These are phyloP conservation scores for Sporothrix luriei DNA, from an alignment of 2,329 filamentous ascomycete species.

Conservation along the genomic window DNA sequence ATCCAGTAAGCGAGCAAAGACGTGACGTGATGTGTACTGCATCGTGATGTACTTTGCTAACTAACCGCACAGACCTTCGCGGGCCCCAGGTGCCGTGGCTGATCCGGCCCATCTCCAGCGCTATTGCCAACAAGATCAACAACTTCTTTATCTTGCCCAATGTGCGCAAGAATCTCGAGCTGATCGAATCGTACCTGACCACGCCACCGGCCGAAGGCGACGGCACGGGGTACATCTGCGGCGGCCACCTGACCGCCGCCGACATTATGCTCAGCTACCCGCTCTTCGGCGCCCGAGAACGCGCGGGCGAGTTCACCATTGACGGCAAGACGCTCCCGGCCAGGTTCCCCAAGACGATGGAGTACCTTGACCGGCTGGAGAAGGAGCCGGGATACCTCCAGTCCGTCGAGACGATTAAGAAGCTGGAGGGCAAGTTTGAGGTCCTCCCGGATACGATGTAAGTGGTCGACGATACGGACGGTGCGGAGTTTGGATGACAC, in stretches of 20 bases:
- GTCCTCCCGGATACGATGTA: conserved; percentile 26
- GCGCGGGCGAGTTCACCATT: conserved; percentile 48
- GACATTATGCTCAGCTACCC: conserved; percentile 56
- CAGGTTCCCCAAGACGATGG: conserved; percentile 50
- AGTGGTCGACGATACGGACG: not conserved
- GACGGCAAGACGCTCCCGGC: conserved; percentile 38
- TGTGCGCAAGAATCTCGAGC: conserved; percentile 50
- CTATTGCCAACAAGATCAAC: conserved; percentile 51
- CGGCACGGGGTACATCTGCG: conserved; percentile 53
- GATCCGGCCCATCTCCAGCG: conserved; percentile 54
- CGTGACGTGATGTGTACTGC: no score
- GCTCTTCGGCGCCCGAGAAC: conserved; percentile 49
- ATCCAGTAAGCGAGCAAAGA: conserved; percentile 44
- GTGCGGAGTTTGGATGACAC: not conserved
- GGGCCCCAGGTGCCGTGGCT: conserved; percentile 54
- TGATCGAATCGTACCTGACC: conserved; percentile 54
- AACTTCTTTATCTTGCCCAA: conserved; percentile 52
- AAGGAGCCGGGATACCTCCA: conserved; percentile 52
- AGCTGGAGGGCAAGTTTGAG: conserved; percentile 50
- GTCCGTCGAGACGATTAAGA: conserved; percentile 53
- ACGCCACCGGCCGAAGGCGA: conserved; percentile 46
- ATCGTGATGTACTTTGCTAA: not conserved
- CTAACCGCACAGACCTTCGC: conserved; percentile 48
- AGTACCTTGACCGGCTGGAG: conserved; percentile 53
- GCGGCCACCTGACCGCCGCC: conserved; percentile 53